Base-by-base conservation (phyloP, 345 rosid genomes). In the Sonneratia alba region DNA sequence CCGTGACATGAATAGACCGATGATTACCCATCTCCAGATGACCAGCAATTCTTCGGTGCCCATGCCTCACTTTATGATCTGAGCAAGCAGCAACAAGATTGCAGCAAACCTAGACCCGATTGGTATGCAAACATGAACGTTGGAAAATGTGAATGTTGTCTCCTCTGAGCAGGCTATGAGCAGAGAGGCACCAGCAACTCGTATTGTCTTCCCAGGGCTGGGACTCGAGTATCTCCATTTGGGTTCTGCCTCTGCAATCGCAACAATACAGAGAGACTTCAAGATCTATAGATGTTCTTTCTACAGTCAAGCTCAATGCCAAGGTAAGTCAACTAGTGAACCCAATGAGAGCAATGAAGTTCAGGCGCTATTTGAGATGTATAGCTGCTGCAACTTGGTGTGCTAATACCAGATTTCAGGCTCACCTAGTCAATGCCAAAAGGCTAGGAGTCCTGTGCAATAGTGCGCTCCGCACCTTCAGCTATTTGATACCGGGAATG, bases 341-440 rank as follows among this genome's bases (percentile, higher is more conserved):
- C 43, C 9, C 43, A 40, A 40, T 27, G 22, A 21, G 6, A 66
- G 47, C 24, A 24, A 66, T 38, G 15, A 32, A 36, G 22, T 64
- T 0, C 43, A 40, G 21, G 18, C 3, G 38, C 13, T 48, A 38
- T 6, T 18, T 40, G 43, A 40, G 38, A 6, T 66, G 21, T 9
- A 63, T 36, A n/a, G 34, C 56, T 40, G 63, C 57, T 63, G 70
- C 69, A 21, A 34, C 47, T 68, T 70, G 34, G 38, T 42, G 6
- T 56, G 64, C 77, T 89, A 97, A 91, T 93, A 75, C 91, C 98
- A 1, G 98, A 93, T 77, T 91, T 93, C 73, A 97, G 97, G 75
- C 89, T 91, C 24, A 97, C 98, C 70, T 91, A 91, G 85, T 67
- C 91, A 75, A 93, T 93, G 97, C 98, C 97, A 67, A 91, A 84